Evolutionary conservation across 2,329 filamentous ascomycete species (phyloP).

Genomic region (Calonectria fujianensis): DNA sequence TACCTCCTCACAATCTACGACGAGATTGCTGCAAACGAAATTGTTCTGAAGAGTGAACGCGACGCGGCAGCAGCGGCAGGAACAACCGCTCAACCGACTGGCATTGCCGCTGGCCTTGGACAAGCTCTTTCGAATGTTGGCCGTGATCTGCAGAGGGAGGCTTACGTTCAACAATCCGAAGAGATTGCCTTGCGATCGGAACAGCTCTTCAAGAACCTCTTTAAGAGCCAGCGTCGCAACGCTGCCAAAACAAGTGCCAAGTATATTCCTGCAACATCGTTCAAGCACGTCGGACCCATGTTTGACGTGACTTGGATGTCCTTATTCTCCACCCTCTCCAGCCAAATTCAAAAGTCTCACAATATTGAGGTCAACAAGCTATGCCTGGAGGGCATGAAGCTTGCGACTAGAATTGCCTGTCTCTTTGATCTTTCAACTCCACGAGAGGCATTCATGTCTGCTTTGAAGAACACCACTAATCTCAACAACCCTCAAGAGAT

Average conservation of each 20-base stretch:
- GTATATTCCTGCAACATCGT: constrained; percentile 95
- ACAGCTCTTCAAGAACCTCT: constrained; percentile 94
- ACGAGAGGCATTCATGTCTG: constrained; percentile 94
- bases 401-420: constrained; percentile 94
- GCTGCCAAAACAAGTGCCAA: constrained; percentile 80
- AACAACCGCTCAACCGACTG: constrained; percentile 74
- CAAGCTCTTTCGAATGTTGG: constrained; percentile 94
- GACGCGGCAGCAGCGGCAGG: constrained; percentile 90
- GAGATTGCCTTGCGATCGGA: constrained; percentile 85
- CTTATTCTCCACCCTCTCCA: constrained; percentile 94
- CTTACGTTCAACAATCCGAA: constrained; percentile 95
- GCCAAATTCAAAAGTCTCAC: constrained; percentile 93
- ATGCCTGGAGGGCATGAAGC: constrained; percentile 95
- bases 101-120: constrained; percentile 88
- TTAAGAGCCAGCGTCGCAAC: constrained; percentile 90
- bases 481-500: constrained; percentile 97
- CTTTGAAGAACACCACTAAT: constrained; percentile 94
- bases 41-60: constrained; percentile 93
- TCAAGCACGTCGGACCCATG: constrained; percentile 97
- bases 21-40: constrained; percentile 93
- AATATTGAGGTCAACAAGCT: constrained; percentile 94
- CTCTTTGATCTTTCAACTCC: constrained; percentile 95
- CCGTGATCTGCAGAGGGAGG: constrained; percentile 92
- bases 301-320: constrained; percentile 99
- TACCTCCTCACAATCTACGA: constrained; percentile 94